Conservation (phyloP, 2,329 filamentous ascomycete species). For the Pyrenophora seminiperda region DNA sequence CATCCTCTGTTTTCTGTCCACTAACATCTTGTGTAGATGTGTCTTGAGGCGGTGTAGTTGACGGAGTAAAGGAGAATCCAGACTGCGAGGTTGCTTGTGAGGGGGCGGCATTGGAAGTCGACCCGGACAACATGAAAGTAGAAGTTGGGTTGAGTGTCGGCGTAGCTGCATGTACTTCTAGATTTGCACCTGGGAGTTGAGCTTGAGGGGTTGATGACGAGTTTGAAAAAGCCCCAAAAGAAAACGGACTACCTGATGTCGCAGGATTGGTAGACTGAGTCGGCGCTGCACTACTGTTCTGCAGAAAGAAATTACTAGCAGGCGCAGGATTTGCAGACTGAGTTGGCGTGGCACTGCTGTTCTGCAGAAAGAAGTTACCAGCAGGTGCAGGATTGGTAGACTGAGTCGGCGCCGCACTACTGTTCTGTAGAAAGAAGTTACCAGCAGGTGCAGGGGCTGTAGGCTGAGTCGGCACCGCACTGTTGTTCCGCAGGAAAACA, state of each 20-base stretch:
- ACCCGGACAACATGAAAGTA: conserved; percentile 11
- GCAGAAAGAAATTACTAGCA: conserved; percentile 6
- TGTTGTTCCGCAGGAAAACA: conserved; percentile 4
- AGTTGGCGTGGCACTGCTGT: not conserved
- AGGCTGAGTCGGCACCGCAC: not conserved
- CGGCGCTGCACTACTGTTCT: not conserved
- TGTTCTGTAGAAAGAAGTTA: conserved; percentile 10
- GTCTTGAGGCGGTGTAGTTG: conserved; percentile 18
- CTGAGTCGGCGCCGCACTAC: not conserved
- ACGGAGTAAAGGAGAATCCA: conserved; percentile 21
- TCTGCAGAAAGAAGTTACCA: conserved; percentile 7
- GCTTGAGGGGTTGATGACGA: not conserved
- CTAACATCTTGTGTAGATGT: conserved; percentile 14
- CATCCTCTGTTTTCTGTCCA: conserved; percentile 13
- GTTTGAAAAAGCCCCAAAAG: not conserved
- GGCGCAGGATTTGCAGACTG: not conserved
- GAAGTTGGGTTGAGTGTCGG: conserved; percentile 9
- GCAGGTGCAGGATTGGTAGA: not conserved
- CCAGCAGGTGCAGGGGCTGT: not conserved
- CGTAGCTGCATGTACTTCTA: conserved; percentile 4
- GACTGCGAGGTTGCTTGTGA: conserved; percentile 6
- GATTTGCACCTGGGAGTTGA: not conserved
- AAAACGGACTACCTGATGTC: conserved; percentile 9
- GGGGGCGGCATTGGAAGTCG: not conserved
- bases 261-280: not conserved